Evolutionary conservation across 73 alveolate species (phyloP).

Genomic region (Durusdinium trenchii): DNA sequence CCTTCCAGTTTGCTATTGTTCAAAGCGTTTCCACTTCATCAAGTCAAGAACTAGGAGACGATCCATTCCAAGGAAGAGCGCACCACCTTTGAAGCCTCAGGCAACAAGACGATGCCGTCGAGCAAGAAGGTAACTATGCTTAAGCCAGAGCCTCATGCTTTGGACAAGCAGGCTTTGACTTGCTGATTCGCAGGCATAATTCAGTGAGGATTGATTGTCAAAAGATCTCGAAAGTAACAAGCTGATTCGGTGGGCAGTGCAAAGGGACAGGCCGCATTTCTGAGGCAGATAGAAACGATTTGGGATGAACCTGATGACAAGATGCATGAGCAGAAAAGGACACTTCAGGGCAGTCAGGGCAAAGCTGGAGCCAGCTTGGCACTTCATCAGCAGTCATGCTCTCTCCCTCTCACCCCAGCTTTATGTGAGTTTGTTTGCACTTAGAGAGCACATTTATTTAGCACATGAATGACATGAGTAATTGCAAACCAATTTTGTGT

Average conservation of each 20-base stretch:
- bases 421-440: not conserved
- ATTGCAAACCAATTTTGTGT: too few relatives aligned
- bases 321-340: conserved; percentile 85
- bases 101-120: conserved; percentile 61
- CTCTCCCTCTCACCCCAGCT: not conserved
- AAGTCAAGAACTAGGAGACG: too few relatives aligned
- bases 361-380: not conserved
- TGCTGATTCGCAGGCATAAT: not conserved
- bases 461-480: too few relatives aligned
- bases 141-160: conserved; percentile 3
- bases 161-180: not conserved
- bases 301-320: conserved; percentile 85
- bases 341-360: not conserved
- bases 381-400: not conserved
- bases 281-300: conserved; percentile 58
- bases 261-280: not conserved
- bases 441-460: not conserved
- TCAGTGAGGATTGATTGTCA: not conserved
- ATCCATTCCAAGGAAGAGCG: too few relatives aligned
- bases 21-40: too few relatives aligned
- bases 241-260: too few relatives aligned
- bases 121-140: conserved; percentile 78
- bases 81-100: not conserved
- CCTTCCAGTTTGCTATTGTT: not conserved
- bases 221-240: too few relatives aligned